phyloP scores from a whole-genome alignment of 768 basidiomycete genomes.

The Gloeophyllum trabeum region DNA sequence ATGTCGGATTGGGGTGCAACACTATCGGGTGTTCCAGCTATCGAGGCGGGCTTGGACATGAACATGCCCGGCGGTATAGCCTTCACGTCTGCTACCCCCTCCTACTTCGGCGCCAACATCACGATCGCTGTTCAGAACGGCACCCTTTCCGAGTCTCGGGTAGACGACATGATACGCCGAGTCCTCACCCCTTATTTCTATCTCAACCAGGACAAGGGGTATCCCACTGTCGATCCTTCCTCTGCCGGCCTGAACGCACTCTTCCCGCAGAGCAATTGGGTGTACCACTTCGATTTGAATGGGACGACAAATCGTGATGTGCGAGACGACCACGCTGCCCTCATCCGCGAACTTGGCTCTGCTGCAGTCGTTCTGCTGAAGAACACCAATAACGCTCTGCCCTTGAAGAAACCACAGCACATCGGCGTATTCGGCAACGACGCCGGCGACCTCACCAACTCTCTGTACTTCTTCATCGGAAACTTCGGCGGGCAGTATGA shows the following conservation, averaged over 20 bases:
- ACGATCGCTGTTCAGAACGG: constrained; percentile 49
- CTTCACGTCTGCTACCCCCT: constrained; percentile 9
- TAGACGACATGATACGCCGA: constrained; percentile 66
- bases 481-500: constrained; percentile 45
- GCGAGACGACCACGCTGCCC: constrained; percentile 1
- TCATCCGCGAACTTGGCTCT: constrained; percentile 41
- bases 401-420: constrained; percentile 32
- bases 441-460: not conserved
- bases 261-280: not conserved
- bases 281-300: not conserved
- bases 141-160: constrained; percentile 41
- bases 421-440: constrained; percentile 46
- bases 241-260: constrained; percentile 21
- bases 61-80: constrained; percentile 59
- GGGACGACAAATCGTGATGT: constrained; percentile 9
- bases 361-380: constrained; percentile 57
- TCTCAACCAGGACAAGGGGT: constrained; percentile 41
- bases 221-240: constrained; percentile 46
- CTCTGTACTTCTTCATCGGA: constrained; percentile 28
- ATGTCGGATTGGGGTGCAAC: constrained; percentile 57
- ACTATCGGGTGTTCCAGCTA: constrained; percentile 39
- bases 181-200: constrained; percentile 57
- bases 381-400: constrained; percentile 34
- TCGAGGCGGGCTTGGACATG: constrained; percentile 57
- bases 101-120: constrained; percentile 50